Evolutionary conservation across 208 protist species (phyloP).

Genomic region (Leishmania tarentolae): DNA sequence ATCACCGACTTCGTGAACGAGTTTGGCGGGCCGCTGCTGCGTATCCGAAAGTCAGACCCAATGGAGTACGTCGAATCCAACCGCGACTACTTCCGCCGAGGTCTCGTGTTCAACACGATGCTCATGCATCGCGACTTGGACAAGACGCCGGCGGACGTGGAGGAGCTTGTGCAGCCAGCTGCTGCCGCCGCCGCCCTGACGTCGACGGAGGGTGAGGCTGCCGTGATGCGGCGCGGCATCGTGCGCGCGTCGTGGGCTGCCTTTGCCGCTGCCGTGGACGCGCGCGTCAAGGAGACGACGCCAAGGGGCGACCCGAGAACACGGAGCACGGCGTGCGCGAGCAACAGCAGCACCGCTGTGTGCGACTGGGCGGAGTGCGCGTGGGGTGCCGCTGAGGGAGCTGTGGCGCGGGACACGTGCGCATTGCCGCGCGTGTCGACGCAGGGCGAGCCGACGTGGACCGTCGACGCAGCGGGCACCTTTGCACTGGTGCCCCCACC

Average conservation of each 20-base stretch:
- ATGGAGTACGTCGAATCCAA: constrained; percentile 22
- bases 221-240: background rate
- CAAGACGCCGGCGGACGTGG: background rate
- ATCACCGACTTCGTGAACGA: constrained; percentile 19
- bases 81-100: constrained; percentile 13
- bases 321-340: background rate
- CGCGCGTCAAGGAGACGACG: background rate
- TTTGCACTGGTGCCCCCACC: background rate
- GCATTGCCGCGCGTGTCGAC: constrained; percentile 11
- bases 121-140: constrained; percentile 10
- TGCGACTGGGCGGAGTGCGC: constrained; percentile 12
- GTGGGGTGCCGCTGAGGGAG: background rate
- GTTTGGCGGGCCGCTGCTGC: constrained; percentile 1
- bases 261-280: background rate
- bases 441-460: constrained; percentile 7
- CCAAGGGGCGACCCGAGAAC: background rate
- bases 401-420: background rate
- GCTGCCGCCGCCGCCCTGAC: background rate
- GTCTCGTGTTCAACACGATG: constrained; percentile 21
- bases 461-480: constrained; percentile 10
- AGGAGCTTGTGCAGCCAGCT: constrained; percentile 7
- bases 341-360: constrained; percentile 7
- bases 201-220: background rate
- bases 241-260: background rate
- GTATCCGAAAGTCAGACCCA: constrained; percentile 6